Base-by-base conservation (phyloP, 768 basidiomycete genomes). In the Sporobolomyces pararoseus region DNA sequence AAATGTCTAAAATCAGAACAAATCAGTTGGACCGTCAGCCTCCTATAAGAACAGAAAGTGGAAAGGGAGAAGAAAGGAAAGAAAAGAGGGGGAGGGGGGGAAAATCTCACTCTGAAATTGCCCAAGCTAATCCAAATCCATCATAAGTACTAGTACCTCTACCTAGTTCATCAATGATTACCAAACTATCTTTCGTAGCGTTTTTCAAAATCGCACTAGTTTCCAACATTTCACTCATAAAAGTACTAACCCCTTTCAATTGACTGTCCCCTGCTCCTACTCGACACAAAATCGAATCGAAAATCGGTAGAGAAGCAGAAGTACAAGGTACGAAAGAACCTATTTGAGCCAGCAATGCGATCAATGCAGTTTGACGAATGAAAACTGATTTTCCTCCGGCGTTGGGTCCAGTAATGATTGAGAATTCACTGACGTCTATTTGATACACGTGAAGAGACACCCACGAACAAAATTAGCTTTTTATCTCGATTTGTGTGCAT, bases 171-270 rank as follows among this genome's bases (percentile, higher is more conserved):
- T 99, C 96, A 57, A 99, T 98, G 77, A 99, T 95, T 70, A 99
- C 88, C 47, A 99, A 81, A 1, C 93, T 97, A 79, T 98, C 87
- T 75, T 87, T 87, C 0, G 91, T 90, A 0, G 96, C 93, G 44
- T 91, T 91, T 76, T 88, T 85, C 50, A 99, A 84, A 76, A 98
- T 98, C 0, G 90, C 91, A 0, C 96, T 94, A 0, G 94, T 98
- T 79, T 99, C 96, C 34, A 99, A 84, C 96, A 98, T 98, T 80
- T 99, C 96, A 2, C 93, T 94, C 95, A 98, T 98, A 79, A 99
- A 99, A 0, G 95, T 99, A 31, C 92, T 95, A 0, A 99, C 91
- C 16, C 96, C 96, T 79, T 96, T 98, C 52, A 98, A 81, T 78
- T 98, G 95, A 78, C 90, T 94, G 78, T 99, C 96, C 0, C 96